Evolutionary conservation across 2,329 filamentous ascomycete species (phyloP).

Genomic region (Ceratocystis ficicola): DNA sequence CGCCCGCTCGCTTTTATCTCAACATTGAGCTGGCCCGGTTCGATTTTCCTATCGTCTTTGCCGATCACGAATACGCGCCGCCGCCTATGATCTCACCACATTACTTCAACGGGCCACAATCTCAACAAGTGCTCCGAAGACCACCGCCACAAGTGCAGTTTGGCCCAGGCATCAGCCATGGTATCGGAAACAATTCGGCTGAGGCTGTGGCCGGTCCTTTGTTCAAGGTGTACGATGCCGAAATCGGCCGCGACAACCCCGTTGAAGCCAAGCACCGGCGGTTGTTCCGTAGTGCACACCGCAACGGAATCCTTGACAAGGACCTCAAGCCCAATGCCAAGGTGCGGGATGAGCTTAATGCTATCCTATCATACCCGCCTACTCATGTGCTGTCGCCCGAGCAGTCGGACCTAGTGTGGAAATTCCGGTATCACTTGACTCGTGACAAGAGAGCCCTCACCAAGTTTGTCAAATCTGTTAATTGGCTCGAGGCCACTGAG

Average conservation of each 20-base stretch:
- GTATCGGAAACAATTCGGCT: slow-evolving; percentile 1
- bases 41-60: slow-evolving; percentile 90
- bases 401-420: slow-evolving; percentile 95
- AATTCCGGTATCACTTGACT: slow-evolving; percentile 88
- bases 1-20: slow-evolving; percentile 53
- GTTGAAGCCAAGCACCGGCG: slow-evolving; percentile 90
- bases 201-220: slow-evolving; percentile 43
- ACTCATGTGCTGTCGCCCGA: slow-evolving; percentile 78
- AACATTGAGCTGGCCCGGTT: slow-evolving; percentile 89
- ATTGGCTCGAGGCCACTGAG: slow-evolving; percentile 79
- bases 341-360: slow-evolving; percentile 83
- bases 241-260: slow-evolving; percentile 81
- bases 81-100: slow-evolving; percentile 41
- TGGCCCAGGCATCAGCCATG: slow-evolving; percentile 70
- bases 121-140: slow-evolving; percentile 49
- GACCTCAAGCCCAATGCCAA: slow-evolving; percentile 95
- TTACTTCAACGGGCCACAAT: slow-evolving; percentile 4
- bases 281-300: slow-evolving; percentile 75
- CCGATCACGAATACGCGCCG: slow-evolving; percentile 81
- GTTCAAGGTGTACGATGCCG: slow-evolving; percentile 83
- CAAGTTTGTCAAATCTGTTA: slow-evolving; percentile 96
- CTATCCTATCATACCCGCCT: slow-evolving; percentile 82
- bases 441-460: slow-evolving; percentile 85
- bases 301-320: slow-evolving; percentile 87
- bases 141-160: slow-evolving; percentile 79